phyloP scores from a whole-genome alignment of 768 basidiomycete species.

The Mycena galopus region DNA sequence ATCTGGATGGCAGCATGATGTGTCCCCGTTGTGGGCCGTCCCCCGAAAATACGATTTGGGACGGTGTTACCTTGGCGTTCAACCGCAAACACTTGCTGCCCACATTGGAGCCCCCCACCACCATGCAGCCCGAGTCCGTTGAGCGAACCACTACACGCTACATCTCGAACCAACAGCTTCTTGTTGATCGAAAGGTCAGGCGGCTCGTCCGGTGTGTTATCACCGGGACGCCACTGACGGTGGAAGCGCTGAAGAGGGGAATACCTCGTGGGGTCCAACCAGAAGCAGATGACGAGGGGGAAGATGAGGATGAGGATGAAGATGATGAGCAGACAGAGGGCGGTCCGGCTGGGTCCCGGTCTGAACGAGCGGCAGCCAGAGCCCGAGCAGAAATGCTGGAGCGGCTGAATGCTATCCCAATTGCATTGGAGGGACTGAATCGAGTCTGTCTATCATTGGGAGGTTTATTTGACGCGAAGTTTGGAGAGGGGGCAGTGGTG shows the following conservation, averaged over 20 bases:
- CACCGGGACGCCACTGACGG: not conserved
- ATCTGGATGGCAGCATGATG: conserved; percentile 25
- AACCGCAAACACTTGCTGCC: conserved; percentile 31
- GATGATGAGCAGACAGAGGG: conserved; percentile 12
- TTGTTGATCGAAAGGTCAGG: not conserved
- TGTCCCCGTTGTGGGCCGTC: conserved; percentile 28
- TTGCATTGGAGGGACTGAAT: not conserved
- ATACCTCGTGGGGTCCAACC: not conserved
- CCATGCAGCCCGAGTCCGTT: not conserved
- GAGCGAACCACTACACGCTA: not conserved
- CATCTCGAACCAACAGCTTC: not conserved
- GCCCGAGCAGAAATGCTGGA: not conserved
- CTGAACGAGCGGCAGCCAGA: not conserved
- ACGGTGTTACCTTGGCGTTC: conserved; percentile 36
- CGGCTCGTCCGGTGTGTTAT: not conserved
- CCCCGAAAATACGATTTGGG: conserved; percentile 36
- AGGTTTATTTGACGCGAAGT: not conserved
- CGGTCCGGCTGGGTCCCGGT: not conserved
- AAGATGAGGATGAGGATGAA: not conserved
- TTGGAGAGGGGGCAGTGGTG: not conserved
- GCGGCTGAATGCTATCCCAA: conserved; percentile 1
- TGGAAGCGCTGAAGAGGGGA: not conserved
- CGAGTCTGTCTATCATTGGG: not conserved
- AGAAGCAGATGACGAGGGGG: conserved; percentile 4
- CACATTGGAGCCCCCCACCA: conserved; percentile 30